phyloP scores from a whole-genome alignment of 2,329 filamentous ascomycete genomes.

The Anthostomella pinea region DNA sequence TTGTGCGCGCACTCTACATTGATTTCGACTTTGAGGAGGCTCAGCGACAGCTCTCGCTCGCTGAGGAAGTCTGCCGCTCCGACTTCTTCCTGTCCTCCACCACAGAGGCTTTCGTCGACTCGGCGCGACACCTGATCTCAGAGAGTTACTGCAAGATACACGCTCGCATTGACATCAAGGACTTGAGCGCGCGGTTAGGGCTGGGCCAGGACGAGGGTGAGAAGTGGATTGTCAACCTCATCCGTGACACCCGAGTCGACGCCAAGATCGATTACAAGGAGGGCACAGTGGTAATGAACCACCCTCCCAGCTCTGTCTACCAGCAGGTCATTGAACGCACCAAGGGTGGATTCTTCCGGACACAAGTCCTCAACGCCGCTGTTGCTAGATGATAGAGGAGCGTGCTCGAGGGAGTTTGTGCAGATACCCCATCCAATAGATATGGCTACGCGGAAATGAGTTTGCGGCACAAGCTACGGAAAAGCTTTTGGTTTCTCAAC shows the following conservation, averaged over 20 bases:
- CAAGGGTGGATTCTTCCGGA: slow-evolving; percentile 98
- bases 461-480: slow-evolving; percentile 12
- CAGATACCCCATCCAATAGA: slow-evolving; percentile 21
- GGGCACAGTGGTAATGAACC: slow-evolving; percentile 98
- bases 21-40: slow-evolving; percentile 97
- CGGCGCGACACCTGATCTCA: slow-evolving; percentile 92
- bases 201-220: slow-evolving; percentile 93
- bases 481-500: slow-evolving; percentile 19
- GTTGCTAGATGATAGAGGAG: slow-evolving; percentile 48
- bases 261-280: slow-evolving; percentile 99
- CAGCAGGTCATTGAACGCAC: slow-evolving; percentile 99
- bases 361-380: slow-evolving; percentile 81
- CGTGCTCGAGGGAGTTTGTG: slow-evolving; percentile 6
- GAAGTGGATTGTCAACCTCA: slow-evolving; percentile 99
- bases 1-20: slow-evolving; percentile 93
- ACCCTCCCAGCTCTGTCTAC: slow-evolving; percentile 96
- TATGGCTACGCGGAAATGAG: slow-evolving; percentile 13
- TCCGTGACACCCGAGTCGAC: slow-evolving; percentile 93
- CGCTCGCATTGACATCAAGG: slow-evolving; percentile 96
- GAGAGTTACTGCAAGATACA: slow-evolving; percentile 99
- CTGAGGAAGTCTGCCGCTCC: slow-evolving; percentile 84
- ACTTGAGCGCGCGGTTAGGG: slow-evolving; percentile 86
- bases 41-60: slow-evolving; percentile 79
- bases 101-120: slow-evolving; percentile 87
- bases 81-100: slow-evolving; percentile 94